phyloP scores from a whole-genome alignment of 192 early-diverging fungal genomes.

The Kappamyces sp. region DNA sequence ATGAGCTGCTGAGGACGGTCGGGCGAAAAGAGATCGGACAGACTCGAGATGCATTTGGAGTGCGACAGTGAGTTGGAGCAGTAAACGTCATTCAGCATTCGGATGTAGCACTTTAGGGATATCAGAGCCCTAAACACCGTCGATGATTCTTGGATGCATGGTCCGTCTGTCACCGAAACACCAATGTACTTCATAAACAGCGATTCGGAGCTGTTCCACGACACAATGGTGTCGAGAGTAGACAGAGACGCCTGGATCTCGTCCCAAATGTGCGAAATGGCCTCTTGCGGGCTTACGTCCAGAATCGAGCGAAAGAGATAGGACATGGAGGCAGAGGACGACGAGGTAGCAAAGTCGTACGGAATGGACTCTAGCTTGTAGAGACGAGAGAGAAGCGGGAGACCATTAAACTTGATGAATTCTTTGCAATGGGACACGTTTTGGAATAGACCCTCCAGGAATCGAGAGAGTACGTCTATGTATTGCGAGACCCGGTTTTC shows the following conservation, averaged over 20 bases:
- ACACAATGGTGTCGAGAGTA: slow-evolving; percentile 29
- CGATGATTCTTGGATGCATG: slow-evolving; percentile 39
- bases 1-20: slow-evolving; percentile 44
- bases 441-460: slow-evolving; percentile 82
- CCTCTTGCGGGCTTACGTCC: slow-evolving; percentile 54
- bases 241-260: slow-evolving; percentile 44
- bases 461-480: slow-evolving; percentile 63
- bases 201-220: background rate
- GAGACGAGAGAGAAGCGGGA: slow-evolving; percentile 56
- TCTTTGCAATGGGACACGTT: slow-evolving; percentile 68
- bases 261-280: slow-evolving; percentile 48
- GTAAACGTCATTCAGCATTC: slow-evolving; percentile 66
- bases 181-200: slow-evolving; percentile 54
- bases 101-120: slow-evolving; percentile 53
- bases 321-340: slow-evolving; percentile 59
- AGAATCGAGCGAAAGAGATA: slow-evolving; percentile 66
- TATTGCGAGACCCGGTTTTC: slow-evolving; percentile 38
- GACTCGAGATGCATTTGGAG: slow-evolving; percentile 50
- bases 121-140: slow-evolving; percentile 50
- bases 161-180: slow-evolving; percentile 40
- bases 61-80: slow-evolving; percentile 60
- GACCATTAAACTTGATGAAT: slow-evolving; percentile 61
- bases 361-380: slow-evolving; percentile 65
- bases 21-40: slow-evolving; percentile 59
- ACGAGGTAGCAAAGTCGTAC: slow-evolving; percentile 59